A percentile compares a stretch with the other conserved stretches of the same genome.
Evolutionary conservation across 805 yeast genomes (phyloP).

Genomic region (Metschnikowia gruessii): DNA sequence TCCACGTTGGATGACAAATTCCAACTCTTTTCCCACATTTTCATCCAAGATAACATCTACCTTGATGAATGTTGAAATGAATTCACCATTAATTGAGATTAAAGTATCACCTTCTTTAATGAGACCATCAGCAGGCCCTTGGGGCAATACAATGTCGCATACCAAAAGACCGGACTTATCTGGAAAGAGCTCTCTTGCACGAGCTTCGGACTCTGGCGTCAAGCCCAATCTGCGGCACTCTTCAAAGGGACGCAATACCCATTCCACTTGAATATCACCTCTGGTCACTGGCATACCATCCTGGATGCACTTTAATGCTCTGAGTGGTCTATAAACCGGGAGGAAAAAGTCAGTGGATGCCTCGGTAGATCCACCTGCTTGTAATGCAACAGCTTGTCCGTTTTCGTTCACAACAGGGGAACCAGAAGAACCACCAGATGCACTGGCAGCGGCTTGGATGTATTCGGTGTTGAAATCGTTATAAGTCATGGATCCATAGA

Average conservation of each 20-base stretch:
- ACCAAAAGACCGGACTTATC: slow-evolving; percentile 76
- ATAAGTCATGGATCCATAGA: slow-evolving; percentile 82
- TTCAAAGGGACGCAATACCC: slow-evolving; percentile 84
- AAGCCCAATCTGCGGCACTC: slow-evolving; percentile 87
- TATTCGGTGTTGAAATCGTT: slow-evolving; percentile 93
- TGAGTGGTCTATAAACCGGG: slow-evolving; percentile 76
- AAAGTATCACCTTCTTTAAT: slow-evolving; percentile 85
- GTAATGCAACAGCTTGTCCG: slow-evolving; percentile 86
- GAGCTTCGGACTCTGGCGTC: slow-evolving; percentile 66
- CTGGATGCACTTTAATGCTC: slow-evolving; percentile 79
- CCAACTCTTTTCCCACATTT: slow-evolving; percentile 57
- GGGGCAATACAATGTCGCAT: slow-evolving; percentile 76
- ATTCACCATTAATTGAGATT: slow-evolving; percentile 63
- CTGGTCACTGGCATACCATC: slow-evolving; percentile 58
- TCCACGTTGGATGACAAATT: slow-evolving; percentile 51
- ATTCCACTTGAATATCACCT: slow-evolving; percentile 90
- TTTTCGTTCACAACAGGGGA: slow-evolving; percentile 92
- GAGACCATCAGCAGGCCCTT: slow-evolving; percentile 75
- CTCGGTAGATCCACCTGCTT: slow-evolving; percentile 90
- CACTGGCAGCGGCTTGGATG: slow-evolving; percentile 94
- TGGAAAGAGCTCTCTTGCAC: slow-evolving; percentile 68
- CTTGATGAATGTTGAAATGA: slow-evolving; percentile 66
- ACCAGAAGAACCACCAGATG: slow-evolving; percentile 94
- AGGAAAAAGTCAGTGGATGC: slow-evolving; percentile 92
- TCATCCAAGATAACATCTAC: slow-evolving; percentile 83